Evolutionary conservation across 768 basidiomycete genomes (phyloP).

Genomic region (Glaciozyma martinii): DNA sequence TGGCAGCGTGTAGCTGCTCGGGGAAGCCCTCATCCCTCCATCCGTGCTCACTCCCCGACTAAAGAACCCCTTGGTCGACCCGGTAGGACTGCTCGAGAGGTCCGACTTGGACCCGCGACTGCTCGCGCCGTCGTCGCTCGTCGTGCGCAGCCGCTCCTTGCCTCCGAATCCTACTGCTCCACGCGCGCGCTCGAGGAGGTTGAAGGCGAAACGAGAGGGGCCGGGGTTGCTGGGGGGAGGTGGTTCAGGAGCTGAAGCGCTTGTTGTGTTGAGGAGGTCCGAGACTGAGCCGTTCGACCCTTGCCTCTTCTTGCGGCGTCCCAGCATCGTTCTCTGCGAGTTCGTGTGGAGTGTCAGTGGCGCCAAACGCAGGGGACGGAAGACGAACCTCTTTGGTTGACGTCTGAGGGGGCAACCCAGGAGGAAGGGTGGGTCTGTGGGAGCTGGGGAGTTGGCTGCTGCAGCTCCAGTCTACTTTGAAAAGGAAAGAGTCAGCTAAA

Average conservation of each 20-base stretch:
- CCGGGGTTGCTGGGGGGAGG: background rate
- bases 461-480: too few species aligned
- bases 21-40: background rate
- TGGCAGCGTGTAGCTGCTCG: background rate
- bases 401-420: too few species aligned
- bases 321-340: background rate
- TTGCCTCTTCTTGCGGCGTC: background rate
- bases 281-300: background rate
- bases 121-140: background rate
- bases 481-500: too few species aligned
- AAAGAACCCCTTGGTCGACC: background rate
- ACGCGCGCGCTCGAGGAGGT: background rate
- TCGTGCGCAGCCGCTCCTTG: background rate
- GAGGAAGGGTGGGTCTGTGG: too few species aligned
- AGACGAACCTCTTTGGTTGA: too few species aligned
- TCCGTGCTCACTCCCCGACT: background rate
- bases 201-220: background rate
- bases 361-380: too few species aligned
- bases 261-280: background rate
- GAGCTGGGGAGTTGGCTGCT: too few species aligned
- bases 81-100: slow-evolving; percentile 1
- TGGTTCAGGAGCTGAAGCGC: background rate
- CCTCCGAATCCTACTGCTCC: slow-evolving; percentile 1
- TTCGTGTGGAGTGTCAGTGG: too few species aligned
- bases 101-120: background rate